Percentiles rank a stretch among this genome's conserved stretches.
phyloP scores from a whole-genome alignment of 352 stramenopile species.

The Plasmopara halstedii region DNA sequence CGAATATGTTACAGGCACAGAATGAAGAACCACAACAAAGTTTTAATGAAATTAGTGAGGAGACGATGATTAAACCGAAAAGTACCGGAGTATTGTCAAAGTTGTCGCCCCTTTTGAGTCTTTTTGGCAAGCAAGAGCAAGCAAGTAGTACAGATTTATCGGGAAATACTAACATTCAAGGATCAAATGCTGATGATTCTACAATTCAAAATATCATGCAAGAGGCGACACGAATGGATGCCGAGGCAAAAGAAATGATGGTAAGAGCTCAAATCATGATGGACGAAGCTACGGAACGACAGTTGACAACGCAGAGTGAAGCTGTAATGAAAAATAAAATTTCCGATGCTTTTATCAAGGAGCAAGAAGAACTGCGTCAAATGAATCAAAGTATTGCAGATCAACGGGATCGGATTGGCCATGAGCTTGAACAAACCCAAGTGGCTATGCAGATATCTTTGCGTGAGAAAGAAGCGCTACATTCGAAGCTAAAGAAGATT shows the following conservation, averaged over 20 bases:
- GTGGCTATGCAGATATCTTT: slow-evolving; percentile 56
- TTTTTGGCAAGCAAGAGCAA: slow-evolving; percentile 17
- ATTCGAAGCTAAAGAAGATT: slow-evolving; percentile 70
- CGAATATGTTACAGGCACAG: slow-evolving; percentile 27
- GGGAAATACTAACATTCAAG: background rate
- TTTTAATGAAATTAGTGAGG: slow-evolving; percentile 1
- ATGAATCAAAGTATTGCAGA: slow-evolving; percentile 56
- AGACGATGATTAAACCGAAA: slow-evolving; percentile 5
- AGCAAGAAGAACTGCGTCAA: slow-evolving; percentile 53
- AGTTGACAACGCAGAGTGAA: slow-evolving; percentile 36
- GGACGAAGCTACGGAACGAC: slow-evolving; percentile 37
- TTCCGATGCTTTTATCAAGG: slow-evolving; percentile 52
- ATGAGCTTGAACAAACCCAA: slow-evolving; percentile 67
- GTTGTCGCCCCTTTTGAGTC: slow-evolving; percentile 12
- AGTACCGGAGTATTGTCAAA: slow-evolving; percentile 17
- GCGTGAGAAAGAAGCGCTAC: slow-evolving; percentile 52
- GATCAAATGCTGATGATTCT: slow-evolving; percentile 14
- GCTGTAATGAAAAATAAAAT: slow-evolving; percentile 78
- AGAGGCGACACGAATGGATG: slow-evolving; percentile 47
- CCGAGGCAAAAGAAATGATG: slow-evolving; percentile 74
- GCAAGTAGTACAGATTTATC: background rate
- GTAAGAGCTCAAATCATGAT: slow-evolving; percentile 57
- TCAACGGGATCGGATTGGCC: slow-evolving; percentile 64
- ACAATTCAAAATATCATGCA: slow-evolving; percentile 35
- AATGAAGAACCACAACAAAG: slow-evolving; percentile 4